phyloP scores from a whole-genome alignment of 768 basidiomycete species.

The Podaxis sp. region DNA sequence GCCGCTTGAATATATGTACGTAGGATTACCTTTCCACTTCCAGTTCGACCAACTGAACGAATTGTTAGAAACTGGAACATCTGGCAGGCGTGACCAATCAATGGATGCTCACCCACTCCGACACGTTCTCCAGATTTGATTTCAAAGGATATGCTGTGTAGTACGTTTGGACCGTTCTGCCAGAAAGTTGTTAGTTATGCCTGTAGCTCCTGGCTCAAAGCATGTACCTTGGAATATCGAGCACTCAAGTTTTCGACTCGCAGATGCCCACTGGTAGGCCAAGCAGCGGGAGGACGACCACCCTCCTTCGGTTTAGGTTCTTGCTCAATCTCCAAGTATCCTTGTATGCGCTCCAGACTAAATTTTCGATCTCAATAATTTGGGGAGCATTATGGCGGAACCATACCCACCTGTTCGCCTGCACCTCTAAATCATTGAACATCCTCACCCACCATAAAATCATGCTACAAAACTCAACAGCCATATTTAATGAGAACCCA shows the following conservation, averaged over 20 bases:
- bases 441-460: constrained; percentile 51
- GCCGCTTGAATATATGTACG: neutral
- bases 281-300: constrained; percentile 51
- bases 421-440: constrained; percentile 47
- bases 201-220: neutral
- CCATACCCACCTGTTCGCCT: constrained; percentile 19
- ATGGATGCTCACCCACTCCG: constrained; percentile 33
- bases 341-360: constrained; percentile 12
- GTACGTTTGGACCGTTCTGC: constrained; percentile 41
- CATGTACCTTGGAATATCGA: constrained; percentile 38
- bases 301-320: constrained; percentile 16
- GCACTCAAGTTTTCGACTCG: constrained; percentile 54
- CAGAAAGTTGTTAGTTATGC: neutral
- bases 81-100: neutral
- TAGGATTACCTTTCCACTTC: constrained; percentile 24
- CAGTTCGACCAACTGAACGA: constrained; percentile 24
- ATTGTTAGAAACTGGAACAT: neutral
- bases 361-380: neutral
- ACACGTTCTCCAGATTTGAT: constrained; percentile 59
- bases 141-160: constrained; percentile 49
- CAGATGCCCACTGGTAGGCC: constrained; percentile 56
- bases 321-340: constrained; percentile 19
- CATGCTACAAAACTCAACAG: constrained; percentile 56
- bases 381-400: neutral
- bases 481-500: constrained; percentile 61